Evolutionary conservation across 805 yeast genomes (phyloP).

Genomic region (Wickerhamomyces alni): DNA sequence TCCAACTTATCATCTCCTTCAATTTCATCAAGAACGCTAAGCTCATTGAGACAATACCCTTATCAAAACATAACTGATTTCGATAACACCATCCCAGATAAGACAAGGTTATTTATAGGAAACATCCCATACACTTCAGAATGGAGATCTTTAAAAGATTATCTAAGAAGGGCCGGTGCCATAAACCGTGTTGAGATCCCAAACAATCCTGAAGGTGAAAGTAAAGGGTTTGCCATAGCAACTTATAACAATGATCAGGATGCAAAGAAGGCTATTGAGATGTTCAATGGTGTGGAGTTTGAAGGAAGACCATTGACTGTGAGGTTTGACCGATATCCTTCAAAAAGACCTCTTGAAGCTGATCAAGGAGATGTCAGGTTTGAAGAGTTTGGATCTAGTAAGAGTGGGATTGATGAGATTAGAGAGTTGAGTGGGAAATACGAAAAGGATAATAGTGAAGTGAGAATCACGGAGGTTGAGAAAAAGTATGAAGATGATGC

Average conservation of each 20-base stretch:
- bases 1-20: conserved; percentile 8
- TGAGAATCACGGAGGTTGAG: conserved; percentile 7
- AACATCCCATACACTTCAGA: conserved; percentile 45
- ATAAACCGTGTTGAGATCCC: conserved; percentile 32
- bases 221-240: conserved; percentile 63
- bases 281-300: conserved; percentile 46
- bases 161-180: conserved; percentile 22
- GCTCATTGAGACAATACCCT: conserved; percentile 18
- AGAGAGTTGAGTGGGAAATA: too few relatives aligned
- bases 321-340: conserved; percentile 51
- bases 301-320: conserved; percentile 59
- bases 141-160: conserved; percentile 35
- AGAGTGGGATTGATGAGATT: too few relatives aligned
- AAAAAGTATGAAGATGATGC: conserved; percentile 20
- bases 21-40: conserved; percentile 13
- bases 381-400: neutral
- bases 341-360: neutral
- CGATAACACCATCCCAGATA: conserved; percentile 20
- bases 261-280: conserved; percentile 41
- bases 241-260: conserved; percentile 40
- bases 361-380: neutral
- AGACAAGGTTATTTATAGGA: conserved; percentile 45
- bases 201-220: conserved; percentile 29
- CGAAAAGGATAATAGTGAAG: too few relatives aligned
- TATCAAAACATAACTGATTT: conserved; percentile 20